Conservation (phyloP, 805 yeast species). For the Starmerella asiatica region DNA sequence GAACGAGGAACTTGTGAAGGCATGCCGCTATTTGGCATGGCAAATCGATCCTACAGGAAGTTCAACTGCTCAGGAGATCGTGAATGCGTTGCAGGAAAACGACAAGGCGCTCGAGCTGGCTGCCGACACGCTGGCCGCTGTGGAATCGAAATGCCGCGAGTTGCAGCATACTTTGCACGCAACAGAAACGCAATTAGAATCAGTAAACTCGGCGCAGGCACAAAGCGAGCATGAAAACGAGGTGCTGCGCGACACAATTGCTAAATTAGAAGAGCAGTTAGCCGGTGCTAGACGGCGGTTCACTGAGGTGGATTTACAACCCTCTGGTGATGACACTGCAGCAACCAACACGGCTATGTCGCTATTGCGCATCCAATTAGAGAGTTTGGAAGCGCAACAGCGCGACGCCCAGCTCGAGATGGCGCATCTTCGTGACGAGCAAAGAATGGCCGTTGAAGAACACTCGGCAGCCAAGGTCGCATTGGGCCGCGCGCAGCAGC, state of each 20-base stretch:
- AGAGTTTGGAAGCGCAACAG: constrained; percentile 20
- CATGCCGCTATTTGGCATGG: constrained; percentile 58
- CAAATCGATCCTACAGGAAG: constrained; percentile 25
- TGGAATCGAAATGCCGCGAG: constrained; percentile 19
- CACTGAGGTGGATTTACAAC: background rate
- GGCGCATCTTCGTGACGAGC: constrained; percentile 22
- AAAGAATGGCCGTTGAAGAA: background rate
- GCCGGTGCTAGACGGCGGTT: background rate
- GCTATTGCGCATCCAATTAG: constrained; percentile 18
- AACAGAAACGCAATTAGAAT: background rate
- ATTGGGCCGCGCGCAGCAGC: constrained; percentile 6
- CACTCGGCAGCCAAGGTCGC: constrained; percentile 1
- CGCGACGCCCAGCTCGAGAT: constrained; percentile 26
- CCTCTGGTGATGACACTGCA: background rate
- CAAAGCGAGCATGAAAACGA: background rate
- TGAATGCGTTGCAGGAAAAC: constrained; percentile 20
- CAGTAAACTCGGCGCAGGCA: background rate
- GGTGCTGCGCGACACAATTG: background rate
- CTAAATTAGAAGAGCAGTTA: background rate
- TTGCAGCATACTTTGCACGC: constrained; percentile 1
- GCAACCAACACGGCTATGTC: no score
- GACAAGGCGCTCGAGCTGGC: constrained; percentile 28
- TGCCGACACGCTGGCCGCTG: constrained; percentile 23
- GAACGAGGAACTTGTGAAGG: constrained; percentile 56
- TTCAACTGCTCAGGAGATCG: constrained; percentile 3